Evolutionary conservation across 345 rosid species (phyloP).

Genomic region (Bretschneidera sinensis): DNA sequence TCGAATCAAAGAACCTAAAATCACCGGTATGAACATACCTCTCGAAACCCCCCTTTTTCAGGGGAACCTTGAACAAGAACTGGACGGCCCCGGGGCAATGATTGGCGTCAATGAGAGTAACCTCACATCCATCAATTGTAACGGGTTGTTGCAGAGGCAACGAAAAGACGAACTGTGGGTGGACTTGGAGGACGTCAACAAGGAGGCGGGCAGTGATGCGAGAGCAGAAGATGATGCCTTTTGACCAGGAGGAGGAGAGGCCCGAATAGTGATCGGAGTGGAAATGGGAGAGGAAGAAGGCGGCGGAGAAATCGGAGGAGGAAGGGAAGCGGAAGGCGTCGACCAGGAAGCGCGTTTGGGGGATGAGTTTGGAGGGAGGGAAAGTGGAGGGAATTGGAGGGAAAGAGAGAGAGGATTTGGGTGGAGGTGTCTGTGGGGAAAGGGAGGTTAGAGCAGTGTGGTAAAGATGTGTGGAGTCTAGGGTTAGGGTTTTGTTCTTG

Average conservation of each 20-base stretch:
- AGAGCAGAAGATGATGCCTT: constrained; percentile 77
- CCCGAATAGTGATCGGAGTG: constrained; percentile 89
- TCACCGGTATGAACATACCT: constrained; percentile 85
- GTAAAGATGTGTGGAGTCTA: constrained; percentile 52
- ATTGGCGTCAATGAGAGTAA: constrained; percentile 65
- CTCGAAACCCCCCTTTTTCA: constrained; percentile 25
- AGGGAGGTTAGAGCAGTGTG: constrained; percentile 36
- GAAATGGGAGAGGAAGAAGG: constrained; percentile 90
- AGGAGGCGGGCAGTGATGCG: constrained; percentile 59
- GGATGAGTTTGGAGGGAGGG: constrained; percentile 63
- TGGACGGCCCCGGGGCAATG: constrained; percentile 93
- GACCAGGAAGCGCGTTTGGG: constrained; percentile 70
- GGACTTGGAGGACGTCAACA: constrained; percentile 43
- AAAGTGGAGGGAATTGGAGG: constrained; percentile 32
- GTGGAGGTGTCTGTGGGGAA: constrained; percentile 15
- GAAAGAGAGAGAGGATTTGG: constrained; percentile 18
- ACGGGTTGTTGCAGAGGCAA: constrained; percentile 38
- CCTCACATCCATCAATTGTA: constrained; percentile 59
- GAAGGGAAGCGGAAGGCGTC: constrained; percentile 67
- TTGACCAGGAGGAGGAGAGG: constrained; percentile 66
- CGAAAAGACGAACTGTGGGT: constrained; percentile 43
- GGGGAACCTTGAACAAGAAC: constrained; percentile 59
- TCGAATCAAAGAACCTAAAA: constrained; percentile 53
- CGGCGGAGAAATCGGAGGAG: constrained; percentile 32
- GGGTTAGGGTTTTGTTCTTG: constrained; percentile 30